phyloP scores from a whole-genome alignment of 2,329 filamentous ascomycete genomes.

The Aureobasidium uvarum region DNA sequence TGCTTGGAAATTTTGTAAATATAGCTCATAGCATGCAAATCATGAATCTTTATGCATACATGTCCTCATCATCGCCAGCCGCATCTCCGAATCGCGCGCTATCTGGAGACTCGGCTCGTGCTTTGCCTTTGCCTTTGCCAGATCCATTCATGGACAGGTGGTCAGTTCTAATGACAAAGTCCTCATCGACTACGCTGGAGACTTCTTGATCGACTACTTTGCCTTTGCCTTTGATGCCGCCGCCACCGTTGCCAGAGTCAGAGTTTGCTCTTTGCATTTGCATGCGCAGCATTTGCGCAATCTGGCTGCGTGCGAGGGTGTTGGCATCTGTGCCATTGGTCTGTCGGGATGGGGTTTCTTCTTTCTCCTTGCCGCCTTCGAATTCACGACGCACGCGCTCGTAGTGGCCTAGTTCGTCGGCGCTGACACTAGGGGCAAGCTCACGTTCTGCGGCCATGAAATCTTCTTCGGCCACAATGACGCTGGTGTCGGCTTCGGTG shows the following conservation, averaged over 20 bases:
- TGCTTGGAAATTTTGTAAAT: too few relatives aligned
- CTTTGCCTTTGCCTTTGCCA: slow-evolving; percentile 40
- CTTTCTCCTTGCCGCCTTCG: slow-evolving; percentile 60
- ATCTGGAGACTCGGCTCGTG: slow-evolving; percentile 38
- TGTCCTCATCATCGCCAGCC: slow-evolving; percentile 43
- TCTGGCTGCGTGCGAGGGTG: slow-evolving; percentile 12
- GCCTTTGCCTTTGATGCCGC: slow-evolving; percentile 38
- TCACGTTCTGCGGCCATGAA: slow-evolving; percentile 79
- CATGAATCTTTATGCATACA: slow-evolving; percentile 41
- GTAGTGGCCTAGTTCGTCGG: slow-evolving; percentile 89
- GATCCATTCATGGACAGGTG: slow-evolving; percentile 35
- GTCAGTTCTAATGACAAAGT: slow-evolving; percentile 45
- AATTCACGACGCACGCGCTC: slow-evolving; percentile 79
- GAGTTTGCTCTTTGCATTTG: slow-evolving; percentile 25
- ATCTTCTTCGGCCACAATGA: slow-evolving; percentile 86
- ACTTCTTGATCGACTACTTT: slow-evolving; percentile 27
- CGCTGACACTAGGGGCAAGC: slow-evolving; percentile 89
- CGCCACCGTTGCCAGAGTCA: slow-evolving; percentile 27
- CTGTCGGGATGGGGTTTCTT: slow-evolving; percentile 35
- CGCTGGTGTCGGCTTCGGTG: slow-evolving; percentile 74
- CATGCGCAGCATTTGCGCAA: slow-evolving; percentile 28
- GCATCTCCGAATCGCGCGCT: slow-evolving; percentile 42
- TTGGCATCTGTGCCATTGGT: slow-evolving; percentile 10
- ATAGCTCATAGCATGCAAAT: too few relatives aligned
- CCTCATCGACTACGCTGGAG: slow-evolving; percentile 40